These are phyloP conservation scores for Astrocystis sublimbata DNA, from an alignment of 495 filamentous ascomycete species.

Conservation along the genomic window DNA sequence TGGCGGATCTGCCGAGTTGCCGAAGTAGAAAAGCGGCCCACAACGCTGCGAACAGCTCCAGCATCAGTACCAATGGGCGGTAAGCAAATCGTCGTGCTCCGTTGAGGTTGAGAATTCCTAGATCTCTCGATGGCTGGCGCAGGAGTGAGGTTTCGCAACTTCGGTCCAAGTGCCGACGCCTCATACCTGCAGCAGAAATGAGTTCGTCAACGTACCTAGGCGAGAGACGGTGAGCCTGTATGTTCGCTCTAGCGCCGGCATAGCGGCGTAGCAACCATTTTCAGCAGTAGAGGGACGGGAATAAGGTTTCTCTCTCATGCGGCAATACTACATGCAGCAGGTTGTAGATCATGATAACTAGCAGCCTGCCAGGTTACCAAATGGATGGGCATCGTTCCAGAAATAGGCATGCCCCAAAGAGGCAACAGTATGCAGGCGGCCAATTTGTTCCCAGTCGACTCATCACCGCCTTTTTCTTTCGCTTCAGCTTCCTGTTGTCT, in stretches of 20 bases:
- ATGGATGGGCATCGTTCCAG: neutral
- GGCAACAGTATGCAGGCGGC: neutral
- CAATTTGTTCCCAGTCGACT: neutral
- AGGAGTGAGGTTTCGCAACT: neutral
- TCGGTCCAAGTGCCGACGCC: neutral
- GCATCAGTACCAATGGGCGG: no score
- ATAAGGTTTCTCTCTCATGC: slow-evolving; percentile 3
- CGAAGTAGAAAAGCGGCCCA: neutral
- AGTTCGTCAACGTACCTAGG: no score
- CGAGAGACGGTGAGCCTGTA: neutral
- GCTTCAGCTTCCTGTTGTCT: neutral
- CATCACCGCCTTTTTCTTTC: slow-evolving; percentile 1
- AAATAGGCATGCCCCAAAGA: neutral
- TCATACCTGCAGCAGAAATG: no score
- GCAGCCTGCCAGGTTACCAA: slow-evolving; percentile 7
- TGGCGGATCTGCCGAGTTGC: neutral
- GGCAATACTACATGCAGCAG: neutral
- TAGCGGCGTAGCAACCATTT: neutral
- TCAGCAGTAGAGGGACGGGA: neutral
- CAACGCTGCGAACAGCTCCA: no score
- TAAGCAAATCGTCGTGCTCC: no score
- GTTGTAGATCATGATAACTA: neutral
- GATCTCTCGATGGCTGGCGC: no score
- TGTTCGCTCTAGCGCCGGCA: neutral
- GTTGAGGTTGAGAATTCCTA: no score